Conservation (phyloP, 2,329 filamentous ascomycete species). For the Neopestalotiopsis sp. region DNA sequence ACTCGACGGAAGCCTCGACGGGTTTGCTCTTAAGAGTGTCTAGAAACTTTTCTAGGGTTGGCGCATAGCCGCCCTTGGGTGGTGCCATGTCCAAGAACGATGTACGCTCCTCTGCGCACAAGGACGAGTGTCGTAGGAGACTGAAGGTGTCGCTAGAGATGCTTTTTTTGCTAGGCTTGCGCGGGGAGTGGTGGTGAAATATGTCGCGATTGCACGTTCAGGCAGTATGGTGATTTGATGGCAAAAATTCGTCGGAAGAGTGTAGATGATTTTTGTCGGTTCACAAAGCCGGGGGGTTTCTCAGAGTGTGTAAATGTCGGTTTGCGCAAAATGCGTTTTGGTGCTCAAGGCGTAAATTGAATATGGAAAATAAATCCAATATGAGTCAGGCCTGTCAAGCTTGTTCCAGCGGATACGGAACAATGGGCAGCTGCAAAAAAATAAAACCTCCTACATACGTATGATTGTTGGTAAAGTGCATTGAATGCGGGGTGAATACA, state of each 20-base stretch:
- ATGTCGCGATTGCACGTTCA: neutral
- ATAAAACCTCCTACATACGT: neutral
- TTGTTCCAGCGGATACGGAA: neutral
- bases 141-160: constrained; percentile 20
- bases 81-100: constrained; percentile 56
- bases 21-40: constrained; percentile 77
- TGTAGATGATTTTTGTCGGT: neutral
- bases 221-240: neutral
- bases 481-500: constrained; percentile 9
- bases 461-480: neutral
- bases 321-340: neutral
- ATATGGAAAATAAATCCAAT: constrained; percentile 7
- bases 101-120: neutral
- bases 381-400: constrained; percentile 8
- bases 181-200: neutral
- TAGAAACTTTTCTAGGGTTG: constrained; percentile 78
- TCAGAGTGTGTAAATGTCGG: neutral
- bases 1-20: constrained; percentile 83
- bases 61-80: constrained; percentile 63
- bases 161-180: neutral
- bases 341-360: neutral
- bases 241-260: neutral
- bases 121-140: constrained; percentile 19
- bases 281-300: neutral
- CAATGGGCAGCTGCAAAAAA: constrained; percentile 2